phyloP scores from a whole-genome alignment of 1,284 basidiomycete genomes.

The Heterobasidion parviporum region DNA sequence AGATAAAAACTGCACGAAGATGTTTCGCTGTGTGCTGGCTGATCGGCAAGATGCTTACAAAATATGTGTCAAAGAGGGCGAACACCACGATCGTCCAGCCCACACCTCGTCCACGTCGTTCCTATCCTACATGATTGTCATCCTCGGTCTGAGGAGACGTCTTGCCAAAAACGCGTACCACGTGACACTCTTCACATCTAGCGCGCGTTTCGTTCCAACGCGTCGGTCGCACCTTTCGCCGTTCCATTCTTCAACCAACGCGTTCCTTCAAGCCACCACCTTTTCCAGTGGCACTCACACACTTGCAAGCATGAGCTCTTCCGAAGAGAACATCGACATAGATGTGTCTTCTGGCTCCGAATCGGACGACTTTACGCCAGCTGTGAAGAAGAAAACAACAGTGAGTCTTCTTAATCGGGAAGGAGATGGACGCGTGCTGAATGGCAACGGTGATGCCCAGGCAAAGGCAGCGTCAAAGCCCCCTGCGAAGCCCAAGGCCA shows the following conservation, averaged over 20 bases:
- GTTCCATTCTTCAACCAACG: background rate
- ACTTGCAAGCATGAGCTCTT: constrained; percentile 42
- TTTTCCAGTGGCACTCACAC: background rate
- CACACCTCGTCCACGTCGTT: too few relatives aligned
- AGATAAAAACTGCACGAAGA: too few relatives aligned
- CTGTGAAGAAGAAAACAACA: constrained; percentile 44
- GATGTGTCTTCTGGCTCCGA: constrained; percentile 49
- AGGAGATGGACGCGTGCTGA: background rate
- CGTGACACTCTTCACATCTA: too few relatives aligned
- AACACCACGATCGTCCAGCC: too few relatives aligned
- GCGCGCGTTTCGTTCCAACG: background rate
- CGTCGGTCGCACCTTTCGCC: background rate
- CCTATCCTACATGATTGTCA: too few relatives aligned
- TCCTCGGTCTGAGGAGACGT: too few relatives aligned
- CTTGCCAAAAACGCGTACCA: too few relatives aligned
- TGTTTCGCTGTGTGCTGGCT: too few relatives aligned
- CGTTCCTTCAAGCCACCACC: background rate
- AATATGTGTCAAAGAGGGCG: too few relatives aligned
- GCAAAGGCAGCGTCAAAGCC: constrained; percentile 31
- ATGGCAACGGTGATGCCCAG: constrained; percentile 8
- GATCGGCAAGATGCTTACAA: too few relatives aligned
- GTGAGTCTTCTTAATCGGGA: background rate
- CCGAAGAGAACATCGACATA: constrained; percentile 59
- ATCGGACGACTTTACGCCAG: constrained; percentile 57
- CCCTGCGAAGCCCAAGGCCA: constrained; percentile 26